Base-by-base conservation (phyloP, 2,329 filamentous ascomycete genomes). In the Phoma herbarum region DNA sequence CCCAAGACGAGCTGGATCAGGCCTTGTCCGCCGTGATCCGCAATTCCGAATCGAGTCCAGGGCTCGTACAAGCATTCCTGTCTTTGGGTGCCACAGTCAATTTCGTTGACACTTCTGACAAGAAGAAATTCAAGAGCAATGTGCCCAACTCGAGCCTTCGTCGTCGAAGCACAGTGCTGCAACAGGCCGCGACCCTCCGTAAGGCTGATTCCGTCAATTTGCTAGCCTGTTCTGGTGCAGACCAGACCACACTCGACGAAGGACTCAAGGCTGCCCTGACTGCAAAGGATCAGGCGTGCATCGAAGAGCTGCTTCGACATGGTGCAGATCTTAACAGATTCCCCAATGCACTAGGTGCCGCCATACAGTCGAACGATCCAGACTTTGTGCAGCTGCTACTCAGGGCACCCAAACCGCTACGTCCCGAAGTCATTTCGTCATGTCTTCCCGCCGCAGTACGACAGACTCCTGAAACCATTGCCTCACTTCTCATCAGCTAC, bases 31-130 rank as follows among this genome's bases (percentile, higher is more conserved):
- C 68, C 18, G 67, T 72, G 31, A 69, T 77, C 44, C 66, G 70
- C 42, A 70, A 69, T 47, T 65, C 70, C 11, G 64, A 72, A 5
- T 70, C 70, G 8, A 71, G 57, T 18, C 65, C 71, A 20, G 73
- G 73, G 9, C 64, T 76, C 6, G 68, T 76, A 2, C 73, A 75
- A 57, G 74, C 74, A 3, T 73, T 75, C 44, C 55, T 77, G 12
- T 64, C 58, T 45, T 62, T 75, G 28, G 74, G 74, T 29, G 74
- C 73, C 4, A 76, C 74, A 49, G 74, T 77, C 59, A 77, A 77
- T 43, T 67, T 64, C 26, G 50, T 73, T 11, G 67, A 71, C 29
- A 51, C 55, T 7, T 42, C 57, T 18, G 62, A 68, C 18, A 59
- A 65, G 35, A 69, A 66, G 53, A 70, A 65, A 51, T 53, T 46